A percentile compares a stretch with the other conserved stretches of the same genome.
Evolutionary conservation across 2,329 filamentous ascomycete genomes (phyloP).

Genomic region (Aspergillus sp.): DNA sequence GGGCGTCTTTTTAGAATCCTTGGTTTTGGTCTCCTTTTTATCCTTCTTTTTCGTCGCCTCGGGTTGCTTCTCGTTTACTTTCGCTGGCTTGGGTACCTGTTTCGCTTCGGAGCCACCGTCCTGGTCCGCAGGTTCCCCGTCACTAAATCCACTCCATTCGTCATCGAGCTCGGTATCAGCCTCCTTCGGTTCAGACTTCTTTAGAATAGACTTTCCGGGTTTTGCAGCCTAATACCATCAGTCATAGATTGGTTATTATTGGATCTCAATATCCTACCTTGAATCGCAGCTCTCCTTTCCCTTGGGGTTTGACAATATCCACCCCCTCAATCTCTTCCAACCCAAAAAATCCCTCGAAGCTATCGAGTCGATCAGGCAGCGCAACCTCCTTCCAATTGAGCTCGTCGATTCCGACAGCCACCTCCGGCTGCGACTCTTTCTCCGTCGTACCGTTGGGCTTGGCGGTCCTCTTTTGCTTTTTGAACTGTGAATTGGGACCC

Average conservation of each 20-base stretch:
- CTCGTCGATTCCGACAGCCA: conserved; percentile 47
- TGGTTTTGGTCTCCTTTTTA: conserved; percentile 21
- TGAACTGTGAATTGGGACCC: conserved; percentile 25
- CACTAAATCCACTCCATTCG: conserved; percentile 67
- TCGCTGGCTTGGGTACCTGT: conserved; percentile 13
- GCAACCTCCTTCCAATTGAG: conserved; percentile 64
- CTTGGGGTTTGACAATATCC: conserved; percentile 70
- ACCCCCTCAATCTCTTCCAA: conserved; percentile 91
- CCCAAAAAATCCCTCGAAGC: conserved; percentile 91
- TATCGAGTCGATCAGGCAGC: conserved; percentile 74
- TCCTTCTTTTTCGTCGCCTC: conserved; percentile 17
- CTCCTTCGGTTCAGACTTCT: conserved; percentile 18
- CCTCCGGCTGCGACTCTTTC: conserved; percentile 25
- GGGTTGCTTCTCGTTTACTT: conserved; percentile 19
- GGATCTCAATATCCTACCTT: conserved; percentile 31
- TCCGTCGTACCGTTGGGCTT: conserved; percentile 16
- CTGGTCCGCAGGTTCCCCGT: conserved; percentile 42
- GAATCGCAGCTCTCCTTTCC: conserved; percentile 49
- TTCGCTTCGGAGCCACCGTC: conserved; percentile 11
- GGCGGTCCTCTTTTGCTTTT: conserved; percentile 37
- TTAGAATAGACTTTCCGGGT: conserved; percentile 33
- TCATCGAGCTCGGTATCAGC: conserved; percentile 45
- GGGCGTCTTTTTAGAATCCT: conserved; percentile 12
- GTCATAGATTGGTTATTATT: background rate
- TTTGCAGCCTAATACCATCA: conserved; percentile 32